These are phyloP conservation scores for Telfairia occidentalis DNA, from an alignment of 331 rosid genomes.

Conservation along the genomic window DNA sequence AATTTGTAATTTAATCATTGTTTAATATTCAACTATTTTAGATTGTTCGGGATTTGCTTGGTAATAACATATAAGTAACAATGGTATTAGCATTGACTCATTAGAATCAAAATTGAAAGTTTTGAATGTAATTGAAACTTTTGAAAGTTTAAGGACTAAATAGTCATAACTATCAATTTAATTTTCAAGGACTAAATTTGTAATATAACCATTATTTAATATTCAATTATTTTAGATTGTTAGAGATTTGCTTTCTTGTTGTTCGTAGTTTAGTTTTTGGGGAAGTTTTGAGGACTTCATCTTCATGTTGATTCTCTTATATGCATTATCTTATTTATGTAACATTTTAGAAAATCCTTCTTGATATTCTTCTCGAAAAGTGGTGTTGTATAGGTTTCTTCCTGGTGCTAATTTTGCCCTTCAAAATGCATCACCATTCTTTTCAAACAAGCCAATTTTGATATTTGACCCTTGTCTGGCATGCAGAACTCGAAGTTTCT, in stretches of 20 bases:
- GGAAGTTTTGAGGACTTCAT: not conserved
- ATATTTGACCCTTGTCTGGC: not conserved
- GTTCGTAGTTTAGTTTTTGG: not conserved
- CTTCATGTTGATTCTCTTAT: not conserved
- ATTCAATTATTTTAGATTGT: not conserved
- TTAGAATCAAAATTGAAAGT: not conserved
- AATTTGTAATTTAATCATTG: not conserved
- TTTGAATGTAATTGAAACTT: not conserved
- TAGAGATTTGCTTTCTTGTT: not conserved
- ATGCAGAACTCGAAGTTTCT: constrained; percentile 88
- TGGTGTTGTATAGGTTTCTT: not conserved
- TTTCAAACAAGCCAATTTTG: not conserved
- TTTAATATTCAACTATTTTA: not conserved
- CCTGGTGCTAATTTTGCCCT: not conserved
- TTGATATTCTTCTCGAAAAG: not conserved
- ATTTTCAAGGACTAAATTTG: not conserved
- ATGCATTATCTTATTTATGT: not conserved
- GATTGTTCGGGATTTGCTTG: not conserved
- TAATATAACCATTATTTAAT: not conserved
- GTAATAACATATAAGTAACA: not conserved
- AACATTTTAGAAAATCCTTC: not conserved
- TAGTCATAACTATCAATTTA: not conserved
- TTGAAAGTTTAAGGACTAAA: not conserved
- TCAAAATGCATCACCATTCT: not conserved
- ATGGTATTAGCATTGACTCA: not conserved